Percentiles rank a stretch among this genome's conserved stretches.
Evolutionary conservation across 2,329 filamentous ascomycete species (phyloP).

Genomic region (Fusarium cicatricum): DNA sequence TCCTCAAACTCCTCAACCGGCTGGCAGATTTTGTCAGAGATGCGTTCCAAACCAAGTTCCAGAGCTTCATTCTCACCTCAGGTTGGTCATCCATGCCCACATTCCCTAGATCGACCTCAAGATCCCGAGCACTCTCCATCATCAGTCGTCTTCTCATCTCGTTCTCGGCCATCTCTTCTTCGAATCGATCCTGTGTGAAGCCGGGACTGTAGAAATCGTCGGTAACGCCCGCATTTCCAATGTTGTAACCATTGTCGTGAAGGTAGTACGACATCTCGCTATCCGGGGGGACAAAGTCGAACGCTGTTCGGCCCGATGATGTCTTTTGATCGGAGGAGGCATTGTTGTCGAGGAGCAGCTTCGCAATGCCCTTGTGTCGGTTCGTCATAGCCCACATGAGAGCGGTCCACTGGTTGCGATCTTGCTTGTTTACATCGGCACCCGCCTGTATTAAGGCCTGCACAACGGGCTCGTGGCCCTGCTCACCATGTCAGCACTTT

Average conservation of each 20-base stretch:
- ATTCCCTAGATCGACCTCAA: constrained; percentile 96
- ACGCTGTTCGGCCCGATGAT: constrained; percentile 89
- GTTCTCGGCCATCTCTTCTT: constrained; percentile 96
- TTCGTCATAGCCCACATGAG: constrained; percentile 99
- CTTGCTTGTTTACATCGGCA: constrained; percentile 89
- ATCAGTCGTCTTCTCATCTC: constrained; percentile 96
- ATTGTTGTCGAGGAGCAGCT: constrained; percentile 88
- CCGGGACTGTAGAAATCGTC: constrained; percentile 96
- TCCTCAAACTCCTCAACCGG: constrained; percentile 82
- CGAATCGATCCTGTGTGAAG: constrained; percentile 91
- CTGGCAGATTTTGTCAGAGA: constrained; percentile 47
- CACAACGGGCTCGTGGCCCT: constrained; percentile 92
- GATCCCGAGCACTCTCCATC: constrained; percentile 98
- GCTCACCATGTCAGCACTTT: constrained; percentile 10
- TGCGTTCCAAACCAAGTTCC: neutral
- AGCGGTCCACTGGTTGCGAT: constrained; percentile 96
- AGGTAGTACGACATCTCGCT: constrained; percentile 97
- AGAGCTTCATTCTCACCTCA: constrained; percentile 68
- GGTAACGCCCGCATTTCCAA: constrained; percentile 78
- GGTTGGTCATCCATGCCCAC: constrained; percentile 95
- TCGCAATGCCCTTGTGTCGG: constrained; percentile 93
- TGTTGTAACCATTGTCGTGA: constrained; percentile 91
- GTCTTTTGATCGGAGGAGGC: constrained; percentile 97
- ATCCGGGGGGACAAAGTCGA: constrained; percentile 94
- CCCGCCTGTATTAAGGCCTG: constrained; percentile 84